A percentile compares a stretch with the other conserved stretches of the same genome.
Conservation (phyloP, 371 early-diverging fungal species). For the Mortierella sp. region DNA sequence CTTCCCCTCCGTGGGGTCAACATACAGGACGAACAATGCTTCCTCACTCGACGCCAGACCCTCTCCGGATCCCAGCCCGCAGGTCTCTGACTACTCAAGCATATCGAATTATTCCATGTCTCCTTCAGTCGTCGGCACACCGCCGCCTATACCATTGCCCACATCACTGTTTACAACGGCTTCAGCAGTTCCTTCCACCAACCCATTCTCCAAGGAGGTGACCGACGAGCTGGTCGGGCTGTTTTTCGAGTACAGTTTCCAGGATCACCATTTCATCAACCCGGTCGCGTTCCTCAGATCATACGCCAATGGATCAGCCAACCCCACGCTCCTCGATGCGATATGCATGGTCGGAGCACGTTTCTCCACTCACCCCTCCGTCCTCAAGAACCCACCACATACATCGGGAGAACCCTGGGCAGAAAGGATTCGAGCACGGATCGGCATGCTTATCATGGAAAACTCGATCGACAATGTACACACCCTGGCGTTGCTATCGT, state of each 20-base stretch:
- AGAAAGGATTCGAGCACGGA: neutral
- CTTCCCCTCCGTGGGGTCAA: neutral
- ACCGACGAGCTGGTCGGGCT: neutral
- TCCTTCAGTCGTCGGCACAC: neutral
- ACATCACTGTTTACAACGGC: neutral
- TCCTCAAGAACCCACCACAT: neutral
- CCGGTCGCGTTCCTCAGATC: neutral
- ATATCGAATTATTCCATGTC: neutral
- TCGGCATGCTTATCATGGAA: slow-evolving; percentile 3
- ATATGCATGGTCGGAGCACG: slow-evolving; percentile 6
- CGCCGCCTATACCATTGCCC: neutral
- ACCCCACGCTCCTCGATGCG: slow-evolving; percentile 1
- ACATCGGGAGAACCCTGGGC: neutral
- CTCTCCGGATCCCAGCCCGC: neutral
- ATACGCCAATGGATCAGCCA: neutral
- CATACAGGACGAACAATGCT: neutral
- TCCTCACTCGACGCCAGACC: neutral
- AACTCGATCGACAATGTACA: slow-evolving; percentile 6
- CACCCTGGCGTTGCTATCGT: neutral
- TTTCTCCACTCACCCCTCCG: neutral
- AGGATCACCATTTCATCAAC: neutral
- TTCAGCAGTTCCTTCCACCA: neutral
- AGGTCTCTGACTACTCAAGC: neutral
- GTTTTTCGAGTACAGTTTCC: slow-evolving; percentile 5
- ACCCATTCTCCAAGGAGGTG: neutral